These are phyloP conservation scores for Polytrichum formosum DNA, from an alignment of 225 moss, liverwort and hornwort species.

Conservation along the genomic window DNA sequence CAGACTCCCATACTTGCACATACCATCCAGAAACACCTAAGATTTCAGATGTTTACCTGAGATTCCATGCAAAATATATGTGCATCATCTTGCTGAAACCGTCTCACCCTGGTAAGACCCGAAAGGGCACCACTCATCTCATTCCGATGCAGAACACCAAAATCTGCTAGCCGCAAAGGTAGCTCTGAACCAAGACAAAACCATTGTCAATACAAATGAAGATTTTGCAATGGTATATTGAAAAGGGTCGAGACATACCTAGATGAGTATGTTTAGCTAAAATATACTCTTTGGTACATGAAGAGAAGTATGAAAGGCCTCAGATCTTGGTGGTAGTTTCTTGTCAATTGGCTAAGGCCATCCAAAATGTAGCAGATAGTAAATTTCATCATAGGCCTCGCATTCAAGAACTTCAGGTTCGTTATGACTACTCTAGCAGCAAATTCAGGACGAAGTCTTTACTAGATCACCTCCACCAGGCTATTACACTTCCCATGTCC, in stretches of 20 bases:
- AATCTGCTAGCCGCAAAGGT: conserved; percentile 82
- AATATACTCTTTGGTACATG: neutral
- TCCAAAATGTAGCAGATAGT: conserved; percentile 22
- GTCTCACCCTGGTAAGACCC: conserved; percentile 87
- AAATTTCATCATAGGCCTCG: conserved; percentile 18
- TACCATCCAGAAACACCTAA: too few relatives aligned
- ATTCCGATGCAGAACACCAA: conserved; percentile 97
- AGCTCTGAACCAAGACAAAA: conserved; percentile 49
- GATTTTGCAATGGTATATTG: neutral
- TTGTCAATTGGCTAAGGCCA: conserved; percentile 20
- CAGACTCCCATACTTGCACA: too few relatives aligned
- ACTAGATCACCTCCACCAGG: too few relatives aligned
- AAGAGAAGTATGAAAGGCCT: neutral
- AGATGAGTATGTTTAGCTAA: too few relatives aligned
- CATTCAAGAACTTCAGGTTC: too few relatives aligned
- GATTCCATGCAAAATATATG: conserved; percentile 98
- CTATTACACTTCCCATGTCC: too few relatives aligned
- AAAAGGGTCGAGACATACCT: too few relatives aligned
- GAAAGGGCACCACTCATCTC: conserved; percentile 98
- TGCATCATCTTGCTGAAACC: conserved; percentile 98
- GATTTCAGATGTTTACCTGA: conserved; percentile 37
- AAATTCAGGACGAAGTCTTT: too few relatives aligned
- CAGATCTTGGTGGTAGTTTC: conserved; percentile 25
- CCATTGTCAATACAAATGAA: neutral
- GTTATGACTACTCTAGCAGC: too few relatives aligned